Evolutionary conservation across 257 asterid species (phyloP).

Genomic region (Plantago major): DNA sequence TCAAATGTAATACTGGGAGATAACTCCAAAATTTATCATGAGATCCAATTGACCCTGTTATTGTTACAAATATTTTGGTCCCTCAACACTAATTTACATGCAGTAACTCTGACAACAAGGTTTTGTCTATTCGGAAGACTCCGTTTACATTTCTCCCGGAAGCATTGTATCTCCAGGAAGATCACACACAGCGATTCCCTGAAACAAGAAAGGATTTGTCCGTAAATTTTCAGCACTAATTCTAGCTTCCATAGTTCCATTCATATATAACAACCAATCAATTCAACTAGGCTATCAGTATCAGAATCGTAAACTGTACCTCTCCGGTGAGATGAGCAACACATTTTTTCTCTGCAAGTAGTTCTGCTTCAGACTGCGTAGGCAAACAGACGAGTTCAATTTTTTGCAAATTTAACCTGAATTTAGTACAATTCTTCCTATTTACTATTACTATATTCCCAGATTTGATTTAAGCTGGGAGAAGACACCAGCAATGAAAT

Average conservation of each 20-base stretch:
- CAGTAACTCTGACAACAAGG: background rate
- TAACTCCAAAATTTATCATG: constrained; percentile 11
- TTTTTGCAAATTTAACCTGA: background rate
- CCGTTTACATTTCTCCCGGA: constrained; percentile 81
- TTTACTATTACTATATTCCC: background rate
- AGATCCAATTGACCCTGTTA: constrained; percentile 21
- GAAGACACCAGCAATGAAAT: no score
- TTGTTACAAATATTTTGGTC: constrained; percentile 8
- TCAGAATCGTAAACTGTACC: constrained; percentile 28
- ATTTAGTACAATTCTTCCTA: background rate
- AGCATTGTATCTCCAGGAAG: constrained; percentile 97
- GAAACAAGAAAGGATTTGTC: background rate
- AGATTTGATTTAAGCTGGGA: background rate
- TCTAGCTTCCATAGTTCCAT: background rate
- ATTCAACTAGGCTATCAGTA: background rate
- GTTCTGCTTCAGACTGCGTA: constrained; percentile 88
- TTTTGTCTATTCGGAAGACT: background rate
- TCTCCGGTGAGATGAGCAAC: constrained; percentile 99
- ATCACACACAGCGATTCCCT: constrained; percentile 95
- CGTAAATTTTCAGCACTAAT: background rate
- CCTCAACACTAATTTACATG: constrained; percentile 2
- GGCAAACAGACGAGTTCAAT: background rate
- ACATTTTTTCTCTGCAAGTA: constrained; percentile 93
- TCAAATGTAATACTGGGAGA: background rate
- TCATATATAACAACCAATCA: background rate